Percentiles rank a stretch among this genome's conserved stretches.
These are phyloP conservation scores for Calycina herbarum DNA, from an alignment of 2,329 filamentous ascomycete genomes.

Conservation along the genomic window DNA sequence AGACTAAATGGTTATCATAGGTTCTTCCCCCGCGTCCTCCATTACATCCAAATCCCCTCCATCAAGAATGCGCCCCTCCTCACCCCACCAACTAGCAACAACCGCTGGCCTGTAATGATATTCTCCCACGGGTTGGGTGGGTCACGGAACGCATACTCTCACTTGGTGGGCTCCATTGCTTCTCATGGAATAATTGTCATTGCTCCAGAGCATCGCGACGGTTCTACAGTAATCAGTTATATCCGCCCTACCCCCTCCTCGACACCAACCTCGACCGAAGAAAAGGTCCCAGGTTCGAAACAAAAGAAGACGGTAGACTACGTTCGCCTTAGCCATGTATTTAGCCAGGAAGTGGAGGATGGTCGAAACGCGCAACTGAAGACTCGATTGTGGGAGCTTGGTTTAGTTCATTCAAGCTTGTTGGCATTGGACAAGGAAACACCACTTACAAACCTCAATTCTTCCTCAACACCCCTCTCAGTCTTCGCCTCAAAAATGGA, in stretches of 20 bases:
- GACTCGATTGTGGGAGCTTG: constrained; percentile 77
- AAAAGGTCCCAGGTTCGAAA: constrained; percentile 26
- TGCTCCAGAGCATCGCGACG: constrained; percentile 81
- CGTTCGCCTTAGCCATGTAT: constrained; percentile 58
- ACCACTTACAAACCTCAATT: constrained; percentile 53
- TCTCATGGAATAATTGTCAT: constrained; percentile 80
- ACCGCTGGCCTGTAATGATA: constrained; percentile 76
- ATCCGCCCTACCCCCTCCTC: constrained; percentile 59
- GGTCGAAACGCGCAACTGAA: constrained; percentile 70
- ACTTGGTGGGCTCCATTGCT: constrained; percentile 74
- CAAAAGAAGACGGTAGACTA: constrained; percentile 43
- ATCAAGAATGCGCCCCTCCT: constrained; percentile 69
- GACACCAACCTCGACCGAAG: constrained; percentile 33
- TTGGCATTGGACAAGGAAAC: constrained; percentile 62
- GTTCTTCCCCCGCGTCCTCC: constrained; percentile 67
- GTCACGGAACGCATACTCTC: constrained; percentile 81
- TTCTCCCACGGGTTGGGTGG: constrained; percentile 87
- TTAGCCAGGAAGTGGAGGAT: constrained; percentile 64
- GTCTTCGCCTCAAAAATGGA: constrained; percentile 64
- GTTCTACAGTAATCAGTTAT: constrained; percentile 73
- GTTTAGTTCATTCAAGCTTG: constrained; percentile 67
- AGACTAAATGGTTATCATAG: constrained; percentile 40
- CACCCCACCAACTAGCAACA: constrained; percentile 46
- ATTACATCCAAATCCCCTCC: constrained; percentile 72
- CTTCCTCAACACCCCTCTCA: constrained; percentile 48